phyloP scores from a whole-genome alignment of 345 rosid genomes.

The Streptanthus diversifolius region DNA sequence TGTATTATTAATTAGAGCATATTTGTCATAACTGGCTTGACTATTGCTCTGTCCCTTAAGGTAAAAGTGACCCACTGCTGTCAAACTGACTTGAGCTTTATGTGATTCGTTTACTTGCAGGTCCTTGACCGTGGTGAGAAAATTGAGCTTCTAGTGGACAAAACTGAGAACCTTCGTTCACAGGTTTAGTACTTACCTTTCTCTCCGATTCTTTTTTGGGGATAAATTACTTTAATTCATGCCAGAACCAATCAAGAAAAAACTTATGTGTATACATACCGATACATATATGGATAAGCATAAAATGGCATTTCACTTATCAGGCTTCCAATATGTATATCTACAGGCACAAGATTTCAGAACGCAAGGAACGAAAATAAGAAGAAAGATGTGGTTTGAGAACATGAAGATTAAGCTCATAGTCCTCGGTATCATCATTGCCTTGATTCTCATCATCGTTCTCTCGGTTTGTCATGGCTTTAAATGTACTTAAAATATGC shows the following conservation, averaged over 20 bases:
- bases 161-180: constrained; percentile 69
- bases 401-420: constrained; percentile 81
- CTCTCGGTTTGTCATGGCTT: constrained; percentile 56
- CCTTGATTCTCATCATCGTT: constrained; percentile 58
- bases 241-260: neutral
- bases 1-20: neutral
- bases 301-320: neutral
- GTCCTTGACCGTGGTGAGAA: constrained; percentile 85
- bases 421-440: constrained; percentile 54
- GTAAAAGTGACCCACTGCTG: neutral
- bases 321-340: neutral
- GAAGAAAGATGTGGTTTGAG: constrained; percentile 74
- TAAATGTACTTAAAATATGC: constrained; percentile 40
- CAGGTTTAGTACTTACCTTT: constrained; percentile 44
- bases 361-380: constrained; percentile 63
- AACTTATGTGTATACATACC: neutral
- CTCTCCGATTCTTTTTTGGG: neutral
- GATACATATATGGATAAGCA: neutral
- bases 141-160: constrained; percentile 73
- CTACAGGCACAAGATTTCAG: constrained; percentile 74
- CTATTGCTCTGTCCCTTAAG: neutral
- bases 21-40: neutral
- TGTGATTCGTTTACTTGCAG: constrained; percentile 30
- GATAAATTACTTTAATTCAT: neutral
- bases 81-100: neutral